Conservation (phyloP, 2,329 filamentous ascomycete genomes). For the Emmonsia crescens region DNA sequence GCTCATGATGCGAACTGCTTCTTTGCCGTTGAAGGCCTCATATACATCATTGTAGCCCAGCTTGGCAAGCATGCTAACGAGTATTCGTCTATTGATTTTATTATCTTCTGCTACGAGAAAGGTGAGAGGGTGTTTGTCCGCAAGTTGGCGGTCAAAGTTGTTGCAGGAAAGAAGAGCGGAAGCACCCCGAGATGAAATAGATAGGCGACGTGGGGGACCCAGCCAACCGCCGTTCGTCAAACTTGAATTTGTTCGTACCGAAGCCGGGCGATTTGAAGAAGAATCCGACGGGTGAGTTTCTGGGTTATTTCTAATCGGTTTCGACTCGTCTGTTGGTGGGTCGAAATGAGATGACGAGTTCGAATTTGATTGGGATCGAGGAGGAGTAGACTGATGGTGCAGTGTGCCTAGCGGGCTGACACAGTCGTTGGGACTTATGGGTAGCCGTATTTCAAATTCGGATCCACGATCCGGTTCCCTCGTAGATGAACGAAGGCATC, state of each 20-base stretch:
- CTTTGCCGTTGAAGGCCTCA: conserved; percentile 57
- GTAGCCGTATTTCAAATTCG: conserved; percentile 58
- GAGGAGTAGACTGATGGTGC: conserved; percentile 32
- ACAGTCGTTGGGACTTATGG: conserved; percentile 42
- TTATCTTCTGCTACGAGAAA: conserved; percentile 65
- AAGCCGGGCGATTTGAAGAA: not conserved
- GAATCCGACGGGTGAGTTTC: not conserved
- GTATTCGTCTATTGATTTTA: conserved; percentile 56
- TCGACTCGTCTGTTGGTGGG: conserved; percentile 1
- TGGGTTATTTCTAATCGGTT: not conserved
- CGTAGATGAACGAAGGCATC: conserved; percentile 52
- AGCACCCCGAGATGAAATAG: not conserved
- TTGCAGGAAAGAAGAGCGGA: conserved; percentile 11
- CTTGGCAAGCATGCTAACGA: conserved; percentile 55
- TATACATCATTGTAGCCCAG: conserved; percentile 54
- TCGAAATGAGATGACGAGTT: conserved; percentile 3
- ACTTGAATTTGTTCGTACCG: not conserved
- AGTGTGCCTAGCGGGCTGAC: conserved; percentile 43
- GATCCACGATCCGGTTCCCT: conserved; percentile 50
- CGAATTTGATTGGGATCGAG: not conserved
- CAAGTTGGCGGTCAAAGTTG: conserved; percentile 43
- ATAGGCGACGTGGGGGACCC: not conserved
- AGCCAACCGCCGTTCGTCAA: not conserved
- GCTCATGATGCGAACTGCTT: conserved; percentile 53
- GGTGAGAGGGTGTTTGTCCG: conserved; percentile 50